These are phyloP conservation scores for Elasticomyces elasticus DNA, from an alignment of 495 filamentous ascomycete species.

Conservation along the genomic window DNA sequence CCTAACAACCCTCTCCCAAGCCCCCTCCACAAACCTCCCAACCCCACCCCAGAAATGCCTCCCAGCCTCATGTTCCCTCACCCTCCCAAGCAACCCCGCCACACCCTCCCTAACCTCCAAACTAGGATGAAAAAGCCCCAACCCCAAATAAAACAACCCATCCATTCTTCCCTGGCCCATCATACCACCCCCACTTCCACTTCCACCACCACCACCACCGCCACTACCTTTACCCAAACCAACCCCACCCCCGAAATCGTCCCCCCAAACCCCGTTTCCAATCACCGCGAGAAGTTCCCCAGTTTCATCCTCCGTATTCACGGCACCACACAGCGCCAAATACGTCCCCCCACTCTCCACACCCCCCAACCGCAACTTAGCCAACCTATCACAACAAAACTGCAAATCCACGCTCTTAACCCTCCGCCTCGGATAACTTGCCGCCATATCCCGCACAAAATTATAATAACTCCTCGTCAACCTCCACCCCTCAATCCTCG, in stretches of 20 bases:
- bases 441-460: constrained; percentile 72
- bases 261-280: not conserved
- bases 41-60: constrained; percentile 84
- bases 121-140: constrained; percentile 90
- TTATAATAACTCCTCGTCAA: constrained; percentile 90
- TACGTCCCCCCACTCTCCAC: constrained; percentile 70
- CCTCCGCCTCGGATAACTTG: constrained; percentile 56
- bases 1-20: constrained; percentile 13
- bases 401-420: constrained; percentile 76
- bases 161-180: constrained; percentile 14
- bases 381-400: constrained; percentile 84
- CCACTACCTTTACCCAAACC: not conserved
- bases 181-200: not conserved
- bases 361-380: constrained; percentile 58
- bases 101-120: constrained; percentile 65
- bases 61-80: constrained; percentile 78
- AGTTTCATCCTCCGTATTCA: constrained; percentile 43
- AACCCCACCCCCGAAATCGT: not conserved
- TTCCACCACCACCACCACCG: not conserved
- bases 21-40: constrained; percentile 54
- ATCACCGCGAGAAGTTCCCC: constrained; percentile 18
- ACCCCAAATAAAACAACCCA: constrained; percentile 81
- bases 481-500: constrained; percentile 90
- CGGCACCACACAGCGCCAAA: constrained; percentile 60
- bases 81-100: constrained; percentile 70